phyloP scores from a whole-genome alignment of 2,329 filamentous ascomycete genomes.

The Purpureocillium takamizusanense region DNA sequence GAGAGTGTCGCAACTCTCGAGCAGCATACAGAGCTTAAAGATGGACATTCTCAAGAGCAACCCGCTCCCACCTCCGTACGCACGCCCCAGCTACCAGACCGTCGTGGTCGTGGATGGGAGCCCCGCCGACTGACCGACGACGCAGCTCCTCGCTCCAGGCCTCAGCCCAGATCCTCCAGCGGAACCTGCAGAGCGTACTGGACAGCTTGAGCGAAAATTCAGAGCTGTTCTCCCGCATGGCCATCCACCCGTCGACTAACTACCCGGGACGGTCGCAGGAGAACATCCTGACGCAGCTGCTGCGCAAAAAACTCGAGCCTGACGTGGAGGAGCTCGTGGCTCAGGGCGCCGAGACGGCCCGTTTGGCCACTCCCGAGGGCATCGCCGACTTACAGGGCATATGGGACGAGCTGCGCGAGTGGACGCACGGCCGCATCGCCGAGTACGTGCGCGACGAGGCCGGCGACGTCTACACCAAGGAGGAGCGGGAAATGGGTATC shows the following conservation, averaged over 20 bases:
- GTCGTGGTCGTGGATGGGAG: not conserved
- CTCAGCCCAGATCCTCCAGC: constrained; percentile 62
- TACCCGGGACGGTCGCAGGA: constrained; percentile 64
- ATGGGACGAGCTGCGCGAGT: constrained; percentile 40
- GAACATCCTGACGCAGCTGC: constrained; percentile 54
- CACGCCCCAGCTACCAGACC: not conserved
- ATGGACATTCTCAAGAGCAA: constrained; percentile 51
- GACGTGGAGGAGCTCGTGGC: constrained; percentile 66
- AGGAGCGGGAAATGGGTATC: constrained; percentile 57
- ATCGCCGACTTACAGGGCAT: constrained; percentile 38
- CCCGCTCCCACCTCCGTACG: constrained; percentile 59
- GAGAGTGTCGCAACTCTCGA: constrained; percentile 58
- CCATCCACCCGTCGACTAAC: constrained; percentile 67
- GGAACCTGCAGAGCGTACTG: constrained; percentile 59
- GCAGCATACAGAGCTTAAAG: constrained; percentile 57
- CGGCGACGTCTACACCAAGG: constrained; percentile 59
- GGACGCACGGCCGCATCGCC: constrained; percentile 30
- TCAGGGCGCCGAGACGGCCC: constrained; percentile 44
- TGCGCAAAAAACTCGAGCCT: constrained; percentile 79
- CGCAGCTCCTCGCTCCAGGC: constrained; percentile 60
- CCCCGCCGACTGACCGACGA: not conserved
- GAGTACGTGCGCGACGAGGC: constrained; percentile 34
- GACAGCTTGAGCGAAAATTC: constrained; percentile 56
- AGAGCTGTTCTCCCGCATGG: constrained; percentile 59
- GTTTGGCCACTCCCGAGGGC: constrained; percentile 32